Evolutionary conservation across 805 yeast species (phyloP), one percentile per base, ranked within the genome.

Genomic region (Wickerhamiella allomyrinae): DNA sequence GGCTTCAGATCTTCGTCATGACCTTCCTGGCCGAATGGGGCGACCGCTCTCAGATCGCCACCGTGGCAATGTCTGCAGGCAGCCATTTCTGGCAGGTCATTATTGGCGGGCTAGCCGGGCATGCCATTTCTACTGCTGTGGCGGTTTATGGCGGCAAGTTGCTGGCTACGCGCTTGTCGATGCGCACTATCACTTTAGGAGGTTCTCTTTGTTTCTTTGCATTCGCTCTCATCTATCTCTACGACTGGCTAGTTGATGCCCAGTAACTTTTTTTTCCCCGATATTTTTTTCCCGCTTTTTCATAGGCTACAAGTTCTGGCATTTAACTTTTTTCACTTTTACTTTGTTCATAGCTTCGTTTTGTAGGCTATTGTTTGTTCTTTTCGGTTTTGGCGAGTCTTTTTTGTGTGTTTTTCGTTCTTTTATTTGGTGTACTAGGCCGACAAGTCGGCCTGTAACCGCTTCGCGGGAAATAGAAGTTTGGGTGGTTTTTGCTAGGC

Each of bases 1-100:
- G 94, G 87, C 79, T 86, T 50, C 95, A 89, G 66, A 89, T 89
- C 4, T 91, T 91, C 57, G 76, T 76, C 41, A 89, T 91, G 97
- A 84, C 95, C 4, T 91, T 91, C 60, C 66, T 91, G 39, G 98
- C 96, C 46, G 99, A 91, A 65, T 86, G 97, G 94, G 99, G 99
- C 40, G 99, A 91, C 62, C 77, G 98, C 55, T 86, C 96, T 10
- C 99, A 91, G 65, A 85, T 91, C 43, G 95, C 96, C 35, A 91
- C 96, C 25, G 86, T 91, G 54, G 97, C 97, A 33, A 81, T 91
- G 93, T 96, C 97, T 41, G 95, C 98, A 1, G 95, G 95, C 31
- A 77, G 85, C 35, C 81, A 86, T 60, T 91, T 85, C 63, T 78
- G 91, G 87, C 69, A 70, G 51, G 94, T 87, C 31, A 84, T 89